These are phyloP conservation scores for Mortierella sp. DNA, from an alignment of 371 early-diverging fungal genomes.

Conservation along the genomic window DNA sequence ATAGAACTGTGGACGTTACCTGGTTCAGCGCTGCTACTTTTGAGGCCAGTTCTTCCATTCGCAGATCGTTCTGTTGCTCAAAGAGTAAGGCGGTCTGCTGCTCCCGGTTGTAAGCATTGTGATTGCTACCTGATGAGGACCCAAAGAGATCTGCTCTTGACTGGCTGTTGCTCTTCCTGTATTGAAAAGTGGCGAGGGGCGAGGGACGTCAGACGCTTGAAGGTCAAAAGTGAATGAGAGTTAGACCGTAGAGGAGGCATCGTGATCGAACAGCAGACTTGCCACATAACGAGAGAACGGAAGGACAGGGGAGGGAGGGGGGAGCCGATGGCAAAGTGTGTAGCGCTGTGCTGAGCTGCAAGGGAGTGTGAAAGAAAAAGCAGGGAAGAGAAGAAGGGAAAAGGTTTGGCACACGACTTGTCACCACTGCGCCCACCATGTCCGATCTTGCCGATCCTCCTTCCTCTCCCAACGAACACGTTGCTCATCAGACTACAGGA, in stretches of 20 bases:
- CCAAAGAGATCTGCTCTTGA: conserved; percentile 45
- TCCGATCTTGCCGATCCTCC: background rate
- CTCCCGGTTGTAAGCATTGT: conserved; percentile 27
- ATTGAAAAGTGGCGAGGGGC: background rate
- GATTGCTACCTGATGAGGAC: conserved; percentile 24
- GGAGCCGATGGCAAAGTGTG: background rate
- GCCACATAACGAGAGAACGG: conserved; percentile 4
- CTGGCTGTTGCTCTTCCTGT: conserved; percentile 47
- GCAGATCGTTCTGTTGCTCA: conserved; percentile 52
- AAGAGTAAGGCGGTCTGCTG: conserved; percentile 50
- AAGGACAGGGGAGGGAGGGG: background rate
- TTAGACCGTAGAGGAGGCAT: background rate
- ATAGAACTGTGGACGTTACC: too few relatives aligned
- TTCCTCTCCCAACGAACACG: conserved; percentile 12
- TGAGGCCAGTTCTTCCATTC: conserved; percentile 55
- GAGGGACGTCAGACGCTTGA: background rate
- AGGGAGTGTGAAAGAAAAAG: background rate
- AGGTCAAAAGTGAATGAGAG: background rate
- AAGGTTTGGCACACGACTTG: too few relatives aligned
- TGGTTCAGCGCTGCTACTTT: conserved; percentile 50
- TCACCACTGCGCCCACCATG: conserved; percentile 6
- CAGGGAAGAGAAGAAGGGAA: background rate
- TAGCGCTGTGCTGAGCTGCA: background rate
- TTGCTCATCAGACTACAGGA: conserved; percentile 6
- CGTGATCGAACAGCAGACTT: background rate